Percentiles rank a stretch among this genome's conserved stretches.
These are phyloP conservation scores for Odonthalia washingtoniensis DNA, from an alignment of 31 red algal genomes.

Conservation along the genomic window DNA sequence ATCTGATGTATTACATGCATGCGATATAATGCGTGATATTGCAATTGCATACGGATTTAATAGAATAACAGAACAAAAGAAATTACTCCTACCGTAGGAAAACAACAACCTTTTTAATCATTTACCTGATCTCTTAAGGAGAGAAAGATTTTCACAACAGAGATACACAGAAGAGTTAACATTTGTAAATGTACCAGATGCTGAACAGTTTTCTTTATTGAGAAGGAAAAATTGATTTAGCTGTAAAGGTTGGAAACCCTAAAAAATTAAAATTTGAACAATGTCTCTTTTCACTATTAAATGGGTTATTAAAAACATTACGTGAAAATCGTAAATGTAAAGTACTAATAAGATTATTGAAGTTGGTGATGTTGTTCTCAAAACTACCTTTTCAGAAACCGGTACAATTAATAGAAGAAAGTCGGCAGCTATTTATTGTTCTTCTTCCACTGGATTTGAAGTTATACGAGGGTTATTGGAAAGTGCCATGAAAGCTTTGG, in stretches of 20 bases:
- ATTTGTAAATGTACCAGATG: constrained; percentile 94
- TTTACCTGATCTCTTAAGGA: constrained; percentile 86
- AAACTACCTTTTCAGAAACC: no score
- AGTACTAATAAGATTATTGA: constrained; percentile 83
- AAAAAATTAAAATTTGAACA: constrained; percentile 95
- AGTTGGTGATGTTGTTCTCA: no score
- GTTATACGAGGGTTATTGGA: no score
- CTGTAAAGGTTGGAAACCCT: no score
- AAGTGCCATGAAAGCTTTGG: no score
- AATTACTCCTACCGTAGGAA: constrained; percentile 77
- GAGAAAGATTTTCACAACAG: constrained; percentile 89
- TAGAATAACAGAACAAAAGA: constrained; percentile 80
- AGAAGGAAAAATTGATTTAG: constrained; percentile 86
- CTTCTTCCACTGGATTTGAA: no score
- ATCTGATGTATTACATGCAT: no score
- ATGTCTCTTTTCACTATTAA: constrained; percentile 82
- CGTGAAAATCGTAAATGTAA: no score
- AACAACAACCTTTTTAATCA: constrained; percentile 86
- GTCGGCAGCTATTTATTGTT: no score
- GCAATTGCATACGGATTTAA: no score
- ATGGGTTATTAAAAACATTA: constrained; percentile 97
- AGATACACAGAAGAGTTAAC: constrained; percentile 98
- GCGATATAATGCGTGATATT: no score
- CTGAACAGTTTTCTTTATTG: constrained; percentile 85
- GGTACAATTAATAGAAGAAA: no score